Evolutionary conservation across 305 asterid species (phyloP), one percentile per base, ranked within the genome.

Genomic region (Fraxinus latifolia): DNA sequence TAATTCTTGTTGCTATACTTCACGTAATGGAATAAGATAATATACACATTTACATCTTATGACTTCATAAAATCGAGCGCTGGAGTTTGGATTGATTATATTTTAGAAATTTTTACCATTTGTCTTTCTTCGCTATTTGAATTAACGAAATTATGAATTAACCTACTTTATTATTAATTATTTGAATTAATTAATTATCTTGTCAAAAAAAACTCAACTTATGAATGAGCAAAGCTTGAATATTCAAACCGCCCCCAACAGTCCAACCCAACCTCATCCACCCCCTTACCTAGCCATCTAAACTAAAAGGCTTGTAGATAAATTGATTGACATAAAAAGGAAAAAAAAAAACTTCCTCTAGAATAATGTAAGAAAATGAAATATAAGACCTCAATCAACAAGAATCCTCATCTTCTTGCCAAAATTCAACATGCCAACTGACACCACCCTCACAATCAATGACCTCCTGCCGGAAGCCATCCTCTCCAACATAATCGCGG

Each of bases 381-480:
- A 67, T 67, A 67, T 27, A 65, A 65, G 71, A 65, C 33, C 72
- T 44, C 3, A 50, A 50, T 50, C 60, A 50, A 50, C 8, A 0
- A 15, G 21, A 67, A 25, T 67, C 17, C 34, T 25, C 74, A 62
- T 62, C 37, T 67, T 67, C 74, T 27, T 67, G 17, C 74, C 74
- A 67, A 67, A 67, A 67, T 23, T 27, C 29, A 67, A 27, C 37
- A 67, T 67, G 74, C 36, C 34, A 27, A 67, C 34, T 67, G 34
- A 67, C 36, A 27, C 8, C 19, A 39, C 8, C 23, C 62, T 17
- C 62, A 50, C 62, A 5, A 50, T 89, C 50, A 60, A 84, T 83
- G 91, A 88, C 83, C 95, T 92, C 88, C 87, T 89, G 74, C 99
- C 99, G 0, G 96, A 95, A 79, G 94, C 87, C n/a, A 86, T 94